phyloP scores from a whole-genome alignment of 2,329 filamentous ascomycete species.

The Cadophora malorum region DNA sequence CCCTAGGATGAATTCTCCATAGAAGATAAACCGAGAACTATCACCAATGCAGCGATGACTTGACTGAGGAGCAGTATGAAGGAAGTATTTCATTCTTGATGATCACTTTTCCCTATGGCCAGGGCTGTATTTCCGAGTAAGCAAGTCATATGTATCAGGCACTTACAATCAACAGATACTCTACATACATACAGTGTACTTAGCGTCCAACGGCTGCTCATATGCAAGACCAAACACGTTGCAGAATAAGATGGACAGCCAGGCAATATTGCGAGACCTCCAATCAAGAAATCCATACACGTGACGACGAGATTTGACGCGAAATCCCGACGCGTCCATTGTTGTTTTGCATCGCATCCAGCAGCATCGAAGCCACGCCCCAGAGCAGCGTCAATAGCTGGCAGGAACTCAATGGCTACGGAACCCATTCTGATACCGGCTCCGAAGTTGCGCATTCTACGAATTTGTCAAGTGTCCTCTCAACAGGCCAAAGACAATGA shows the following conservation, averaged over 20 bases:
- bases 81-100: no score
- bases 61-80: no score
- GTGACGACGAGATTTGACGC: slow-evolving; percentile 13
- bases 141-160: no score
- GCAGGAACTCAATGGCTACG: slow-evolving; percentile 10
- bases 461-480: not conserved
- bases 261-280: not conserved
- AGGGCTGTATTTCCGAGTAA: no score
- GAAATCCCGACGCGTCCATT: not conserved
- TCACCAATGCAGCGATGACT: no score
- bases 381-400: not conserved
- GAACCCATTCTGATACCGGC: not conserved
- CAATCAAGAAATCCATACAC: not conserved
- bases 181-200: no score
- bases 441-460: not conserved
- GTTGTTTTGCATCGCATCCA: slow-evolving; percentile 2
- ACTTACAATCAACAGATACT: no score
- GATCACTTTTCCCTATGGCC: no score
- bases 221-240: no score
- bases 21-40: no score
- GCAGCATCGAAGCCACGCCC: not conserved
- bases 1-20: no score
- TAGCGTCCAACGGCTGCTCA: no score
- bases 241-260: not conserved
- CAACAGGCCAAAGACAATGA: slow-evolving; percentile 33